Base-by-base conservation (phyloP, 495 filamentous ascomycete genomes). In the Lasiosphaeria miniovina region DNA sequence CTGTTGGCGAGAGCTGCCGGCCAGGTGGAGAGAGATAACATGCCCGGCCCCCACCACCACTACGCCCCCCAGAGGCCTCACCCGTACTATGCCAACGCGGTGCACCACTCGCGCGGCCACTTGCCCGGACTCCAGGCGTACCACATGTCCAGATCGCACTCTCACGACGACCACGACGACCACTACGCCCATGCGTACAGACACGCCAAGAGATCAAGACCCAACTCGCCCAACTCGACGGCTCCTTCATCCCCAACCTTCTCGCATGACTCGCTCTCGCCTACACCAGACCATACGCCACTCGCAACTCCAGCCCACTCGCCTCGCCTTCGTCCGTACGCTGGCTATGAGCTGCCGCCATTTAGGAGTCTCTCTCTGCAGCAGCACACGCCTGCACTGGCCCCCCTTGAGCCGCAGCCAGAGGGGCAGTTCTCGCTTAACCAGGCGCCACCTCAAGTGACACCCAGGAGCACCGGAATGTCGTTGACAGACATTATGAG, bases 221-320 rank as follows among this genome's bases (percentile, higher is more conserved):
- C 94, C 41, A 91, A 90, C 71, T 96, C 95, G 4, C 95, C 94
- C 14, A 88, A 91, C 72, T 96, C 91, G 45, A 98, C 94, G 4
- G 93, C 93, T 24, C 94, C 94, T 34, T 95, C 93, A 34, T 98
- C 94, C 2, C 94, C 94, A n/a, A 96, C 91, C 36, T 98, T 96
- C 77, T 96, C 94, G 6, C 90, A 96, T 74, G 93, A 95, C 77
- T 96, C 93, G 8, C 84, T 91, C 32, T 98, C 95, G 1, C 95
- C 94, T 1, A 98, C 94, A 3, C 95, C 94, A 3, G 94, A 97
- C 68, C 92, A 96, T 79, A 98, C 95, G 12, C 94, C 94, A 6
- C 82, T 98, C 48, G 94, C 93, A 36, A 98, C 94, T 2, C 94
- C 94, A 0, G 91, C 91, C 35, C 94, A 98, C 76, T 98, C 95